Percentiles rank a stretch among this genome's conserved stretches.
Evolutionary conservation across 2,329 filamentous ascomycete genomes (phyloP).

Genomic region (Aspergillus tamarii): DNA sequence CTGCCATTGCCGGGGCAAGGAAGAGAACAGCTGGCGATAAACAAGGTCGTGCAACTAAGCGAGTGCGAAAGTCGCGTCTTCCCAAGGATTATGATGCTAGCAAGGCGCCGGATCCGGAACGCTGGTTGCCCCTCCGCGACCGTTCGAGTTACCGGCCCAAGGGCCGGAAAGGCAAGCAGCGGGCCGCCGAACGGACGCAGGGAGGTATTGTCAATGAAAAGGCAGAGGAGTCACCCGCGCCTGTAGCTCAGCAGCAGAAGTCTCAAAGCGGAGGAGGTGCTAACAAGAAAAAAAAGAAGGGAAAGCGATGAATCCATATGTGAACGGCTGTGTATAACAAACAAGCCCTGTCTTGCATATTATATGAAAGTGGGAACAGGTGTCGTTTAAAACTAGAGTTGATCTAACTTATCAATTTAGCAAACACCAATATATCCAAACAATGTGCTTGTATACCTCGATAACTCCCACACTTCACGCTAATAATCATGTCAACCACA

Average conservation of each 20-base stretch:
- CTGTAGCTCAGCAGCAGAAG: slow-evolving; percentile 36
- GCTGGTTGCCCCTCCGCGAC: slow-evolving; percentile 90
- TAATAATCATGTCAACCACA: background rate
- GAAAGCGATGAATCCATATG: slow-evolving; percentile 45
- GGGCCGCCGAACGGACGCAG: slow-evolving; percentile 76
- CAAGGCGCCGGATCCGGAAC: slow-evolving; percentile 83
- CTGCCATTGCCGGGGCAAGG: slow-evolving; percentile 38
- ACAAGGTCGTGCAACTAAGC: slow-evolving; percentile 41
- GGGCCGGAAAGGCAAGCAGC: slow-evolving; percentile 89
- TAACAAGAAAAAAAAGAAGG: slow-evolving; percentile 56
- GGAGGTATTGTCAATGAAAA: slow-evolving; percentile 80
- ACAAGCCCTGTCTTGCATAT: background rate
- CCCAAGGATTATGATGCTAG: slow-evolving; percentile 64
- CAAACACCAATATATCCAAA: background rate
- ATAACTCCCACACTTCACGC: background rate
- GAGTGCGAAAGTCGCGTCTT: slow-evolving; percentile 49
- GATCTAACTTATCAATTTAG: background rate
- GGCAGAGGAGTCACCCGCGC: slow-evolving; percentile 55
- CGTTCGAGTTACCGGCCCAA: slow-evolving; percentile 87
- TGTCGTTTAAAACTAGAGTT: background rate
- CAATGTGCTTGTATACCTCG: background rate
- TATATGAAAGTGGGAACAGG: background rate
- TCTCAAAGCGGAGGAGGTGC: slow-evolving; percentile 38
- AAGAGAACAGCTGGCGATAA: slow-evolving; percentile 45
- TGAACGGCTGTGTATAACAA: background rate